Percentiles rank a stretch among this genome's conserved stretches.
Conservation (phyloP, 1,139 yeast genomes). For the Lodderomyces metapsilosis region DNA sequence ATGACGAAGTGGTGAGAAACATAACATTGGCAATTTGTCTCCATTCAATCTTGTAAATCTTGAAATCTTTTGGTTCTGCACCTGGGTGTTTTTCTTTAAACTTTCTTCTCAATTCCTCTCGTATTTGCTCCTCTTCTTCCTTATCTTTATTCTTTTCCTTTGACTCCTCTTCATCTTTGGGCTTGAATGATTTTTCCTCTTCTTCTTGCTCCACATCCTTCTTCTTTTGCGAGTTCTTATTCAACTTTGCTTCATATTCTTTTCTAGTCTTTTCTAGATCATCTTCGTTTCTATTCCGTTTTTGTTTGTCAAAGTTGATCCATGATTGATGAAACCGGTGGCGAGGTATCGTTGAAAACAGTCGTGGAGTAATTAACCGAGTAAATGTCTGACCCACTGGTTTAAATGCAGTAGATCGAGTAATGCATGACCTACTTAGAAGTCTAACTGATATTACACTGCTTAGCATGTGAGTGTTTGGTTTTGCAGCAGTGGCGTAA, state of each 20-base stretch:
- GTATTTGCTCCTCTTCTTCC: conserved; percentile 22
- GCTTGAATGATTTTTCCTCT: conserved; percentile 11
- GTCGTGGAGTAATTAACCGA: conserved; percentile 1
- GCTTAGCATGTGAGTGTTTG: neutral
- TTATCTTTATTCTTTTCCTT: conserved; percentile 17
- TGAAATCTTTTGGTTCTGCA: conserved; percentile 30
- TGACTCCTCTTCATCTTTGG: conserved; percentile 19
- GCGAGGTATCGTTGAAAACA: conserved; percentile 5
- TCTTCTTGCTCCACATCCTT: conserved; percentile 10
- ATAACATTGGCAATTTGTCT: conserved; percentile 18
- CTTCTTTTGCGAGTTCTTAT: conserved; percentile 9
- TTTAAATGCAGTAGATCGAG: neutral
- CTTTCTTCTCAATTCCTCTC: conserved; percentile 34
- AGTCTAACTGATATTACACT: conserved; percentile 2
- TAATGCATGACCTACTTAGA: conserved; percentile 4
- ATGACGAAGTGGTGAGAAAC: conserved; percentile 16
- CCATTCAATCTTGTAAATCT: conserved; percentile 29
- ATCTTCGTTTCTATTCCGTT: conserved; percentile 12
- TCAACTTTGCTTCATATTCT: conserved; percentile 14
- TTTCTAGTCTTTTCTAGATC: conserved; percentile 5
- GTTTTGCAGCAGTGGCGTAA: neutral
- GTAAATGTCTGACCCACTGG: neutral
- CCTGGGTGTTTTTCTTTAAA: conserved; percentile 33
- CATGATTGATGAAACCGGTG: conserved; percentile 5
- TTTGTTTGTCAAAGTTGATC: conserved; percentile 5